Conservation (phyloP, 73 alveolate species). For the Paramecium primaurelia region DNA sequence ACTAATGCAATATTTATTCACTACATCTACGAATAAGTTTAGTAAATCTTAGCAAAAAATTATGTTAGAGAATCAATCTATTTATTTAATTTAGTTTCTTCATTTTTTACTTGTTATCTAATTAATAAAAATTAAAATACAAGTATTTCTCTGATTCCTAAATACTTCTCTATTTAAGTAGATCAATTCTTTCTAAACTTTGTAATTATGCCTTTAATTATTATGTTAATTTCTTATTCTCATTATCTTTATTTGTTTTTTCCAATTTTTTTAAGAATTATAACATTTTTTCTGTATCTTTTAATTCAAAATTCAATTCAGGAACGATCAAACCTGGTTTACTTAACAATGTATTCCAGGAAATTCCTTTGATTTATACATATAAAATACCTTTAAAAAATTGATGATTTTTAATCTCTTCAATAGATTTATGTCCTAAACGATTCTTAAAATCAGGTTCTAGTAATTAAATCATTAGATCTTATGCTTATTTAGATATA, state of each 20-base stretch:
- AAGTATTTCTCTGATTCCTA: neutral
- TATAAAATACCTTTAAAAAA: constrained; percentile 38
- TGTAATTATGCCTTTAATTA: constrained; percentile 17
- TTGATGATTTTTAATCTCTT: constrained; percentile 42
- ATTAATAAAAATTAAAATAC: neutral
- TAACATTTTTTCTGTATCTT: neutral
- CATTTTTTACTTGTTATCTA: neutral
- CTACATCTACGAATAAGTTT: neutral
- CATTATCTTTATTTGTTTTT: neutral
- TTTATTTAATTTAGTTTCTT: neutral
- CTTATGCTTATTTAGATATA: constrained; percentile 22
- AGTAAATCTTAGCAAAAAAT: neutral
- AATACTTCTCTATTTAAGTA: neutral
- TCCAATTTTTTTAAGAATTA: neutral
- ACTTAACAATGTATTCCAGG: constrained; percentile 43
- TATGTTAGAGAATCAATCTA: neutral
- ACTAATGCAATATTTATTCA: neutral
- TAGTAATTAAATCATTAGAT: constrained; percentile 54
- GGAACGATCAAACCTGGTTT: constrained; percentile 56
- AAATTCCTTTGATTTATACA: neutral
- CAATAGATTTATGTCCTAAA: constrained; percentile 57
- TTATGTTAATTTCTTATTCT: neutral
- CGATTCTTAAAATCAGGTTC: constrained; percentile 65
- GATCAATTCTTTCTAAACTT: constrained; percentile 36
- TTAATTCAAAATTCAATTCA: neutral